Evolutionary conservation across 805 yeast species (phyloP).

Genomic region (Scheffersomyces amazonensis): DNA sequence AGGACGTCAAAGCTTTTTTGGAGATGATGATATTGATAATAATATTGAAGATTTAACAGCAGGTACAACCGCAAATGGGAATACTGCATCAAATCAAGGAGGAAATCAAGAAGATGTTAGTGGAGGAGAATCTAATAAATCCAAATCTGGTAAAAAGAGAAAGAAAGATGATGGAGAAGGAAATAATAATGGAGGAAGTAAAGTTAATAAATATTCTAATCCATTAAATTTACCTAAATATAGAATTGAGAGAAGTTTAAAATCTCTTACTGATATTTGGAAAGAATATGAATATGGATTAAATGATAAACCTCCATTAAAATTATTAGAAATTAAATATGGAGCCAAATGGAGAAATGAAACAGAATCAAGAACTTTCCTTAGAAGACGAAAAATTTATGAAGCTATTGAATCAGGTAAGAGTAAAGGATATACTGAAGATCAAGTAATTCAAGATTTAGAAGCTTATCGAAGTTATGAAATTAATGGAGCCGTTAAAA

Average conservation of each 20-base stretch:
- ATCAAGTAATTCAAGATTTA: slow-evolving; percentile 42
- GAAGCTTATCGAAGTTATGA: slow-evolving; percentile 44
- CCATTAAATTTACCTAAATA: slow-evolving; percentile 17
- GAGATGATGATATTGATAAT: slow-evolving; percentile 8
- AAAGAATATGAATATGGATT: slow-evolving; percentile 52
- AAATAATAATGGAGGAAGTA: not conserved
- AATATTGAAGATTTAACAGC: slow-evolving; percentile 8
- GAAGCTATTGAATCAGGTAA: slow-evolving; percentile 53
- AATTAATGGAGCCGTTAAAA: slow-evolving; percentile 36
- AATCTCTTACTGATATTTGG: slow-evolving; percentile 52
- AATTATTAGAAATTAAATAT: slow-evolving; percentile 45
- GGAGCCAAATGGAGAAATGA: slow-evolving; percentile 57
- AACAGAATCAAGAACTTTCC: slow-evolving; percentile 52
- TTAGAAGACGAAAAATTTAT: slow-evolving; percentile 52
- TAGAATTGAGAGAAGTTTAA: slow-evolving; percentile 24
- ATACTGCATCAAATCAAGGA: not conserved
- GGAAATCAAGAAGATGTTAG: not conserved
- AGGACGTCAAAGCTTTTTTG: slow-evolving; percentile 4
- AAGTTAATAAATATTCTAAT: not conserved
- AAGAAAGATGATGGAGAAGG: not conserved
- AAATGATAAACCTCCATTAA: slow-evolving; percentile 51
- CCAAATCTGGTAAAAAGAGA: not conserved
- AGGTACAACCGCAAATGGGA: not conserved
- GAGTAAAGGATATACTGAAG: slow-evolving; percentile 40
- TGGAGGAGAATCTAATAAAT: not conserved